Percentiles rank a stretch among this genome's conserved stretches.
phyloP scores from a whole-genome alignment of 441 rosid genomes.

The Mallotus japonicus region DNA sequence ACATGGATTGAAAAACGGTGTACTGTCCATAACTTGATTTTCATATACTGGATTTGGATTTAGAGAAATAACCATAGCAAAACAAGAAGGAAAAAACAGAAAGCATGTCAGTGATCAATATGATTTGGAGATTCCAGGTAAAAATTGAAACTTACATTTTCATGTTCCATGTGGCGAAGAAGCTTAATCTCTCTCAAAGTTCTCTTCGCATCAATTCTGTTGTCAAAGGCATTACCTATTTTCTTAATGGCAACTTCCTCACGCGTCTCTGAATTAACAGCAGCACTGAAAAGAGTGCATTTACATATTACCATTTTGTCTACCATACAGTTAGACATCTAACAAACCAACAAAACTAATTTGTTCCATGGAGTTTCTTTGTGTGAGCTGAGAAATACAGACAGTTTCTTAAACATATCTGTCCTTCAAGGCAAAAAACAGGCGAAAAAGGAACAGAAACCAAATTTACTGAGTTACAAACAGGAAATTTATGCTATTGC shows the following conservation, averaged over 20 bases:
- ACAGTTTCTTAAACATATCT: not conserved
- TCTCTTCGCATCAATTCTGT: constrained; percentile 86
- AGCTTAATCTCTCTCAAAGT: constrained; percentile 93
- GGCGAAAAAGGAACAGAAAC: too few relatives aligned
- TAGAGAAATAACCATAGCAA: constrained; percentile 6
- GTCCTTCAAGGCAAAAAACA: too few relatives aligned
- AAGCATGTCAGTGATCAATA: not conserved
- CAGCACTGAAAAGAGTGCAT: constrained; percentile 63
- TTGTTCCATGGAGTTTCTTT: not conserved
- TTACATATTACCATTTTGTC: constrained; percentile 1
- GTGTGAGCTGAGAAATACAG: not conserved
- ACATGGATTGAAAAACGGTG: not conserved
- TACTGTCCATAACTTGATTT: not conserved
- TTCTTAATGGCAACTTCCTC: constrained; percentile 97
- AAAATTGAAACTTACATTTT: constrained; percentile 51
- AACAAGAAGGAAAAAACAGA: constrained; percentile 6
- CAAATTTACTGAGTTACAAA: too few relatives aligned
- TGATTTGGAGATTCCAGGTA: not conserved
- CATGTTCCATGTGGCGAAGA: constrained; percentile 93
- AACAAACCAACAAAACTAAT: not conserved
- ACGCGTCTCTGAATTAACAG: constrained; percentile 81
- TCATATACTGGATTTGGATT: not conserved
- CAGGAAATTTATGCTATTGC: too few relatives aligned
- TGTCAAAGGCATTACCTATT: constrained; percentile 95
- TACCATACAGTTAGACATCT: not conserved